Evolutionary conservation across 192 early-diverging fungal genomes (phyloP).

Genomic region (Chytriomyces sp.): DNA sequence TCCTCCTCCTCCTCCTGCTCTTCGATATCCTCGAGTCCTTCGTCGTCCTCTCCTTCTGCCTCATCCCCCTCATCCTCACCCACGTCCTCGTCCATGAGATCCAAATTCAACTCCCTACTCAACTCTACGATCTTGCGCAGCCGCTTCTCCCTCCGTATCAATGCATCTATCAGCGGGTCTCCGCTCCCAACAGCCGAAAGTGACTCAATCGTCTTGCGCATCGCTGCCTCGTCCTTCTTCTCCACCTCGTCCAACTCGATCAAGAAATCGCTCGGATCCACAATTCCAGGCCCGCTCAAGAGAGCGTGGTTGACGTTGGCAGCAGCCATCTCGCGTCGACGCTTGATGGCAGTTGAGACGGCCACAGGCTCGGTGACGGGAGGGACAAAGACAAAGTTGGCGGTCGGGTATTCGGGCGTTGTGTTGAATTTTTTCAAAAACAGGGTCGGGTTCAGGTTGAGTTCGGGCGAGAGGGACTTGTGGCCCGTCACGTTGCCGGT

Average conservation of each 20-base stretch:
- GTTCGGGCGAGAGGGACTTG: conserved; percentile 35
- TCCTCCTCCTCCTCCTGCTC: background rate
- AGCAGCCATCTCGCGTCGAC: background rate
- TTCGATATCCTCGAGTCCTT: background rate
- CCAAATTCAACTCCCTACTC: conserved; percentile 11
- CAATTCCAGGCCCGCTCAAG: conserved; percentile 14
- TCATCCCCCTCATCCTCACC: conserved; percentile 1
- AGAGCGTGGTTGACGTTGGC: conserved; percentile 13
- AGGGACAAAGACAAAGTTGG: conserved; percentile 33
- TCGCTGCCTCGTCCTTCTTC: background rate
- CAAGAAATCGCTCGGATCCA: conserved; percentile 20
- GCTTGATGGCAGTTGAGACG: conserved; percentile 37
- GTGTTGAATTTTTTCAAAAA: conserved; percentile 40
- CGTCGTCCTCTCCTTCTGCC: conserved; percentile 9
- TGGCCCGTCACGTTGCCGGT: conserved; percentile 30
- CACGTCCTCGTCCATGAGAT: conserved; percentile 28
- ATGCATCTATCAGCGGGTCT: background rate
- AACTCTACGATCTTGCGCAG: conserved; percentile 26
- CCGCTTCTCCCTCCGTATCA: conserved; percentile 18
- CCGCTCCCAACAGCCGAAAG: background rate
- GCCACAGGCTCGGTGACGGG: conserved; percentile 24
- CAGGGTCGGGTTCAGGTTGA: conserved; percentile 24
- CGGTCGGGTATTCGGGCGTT: conserved; percentile 19
- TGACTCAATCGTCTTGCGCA: background rate
- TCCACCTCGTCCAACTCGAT: conserved; percentile 1